Base-by-base conservation (phyloP, 495 filamentous ascomycete genomes). In the Aspergillus ellipticus region DNA sequence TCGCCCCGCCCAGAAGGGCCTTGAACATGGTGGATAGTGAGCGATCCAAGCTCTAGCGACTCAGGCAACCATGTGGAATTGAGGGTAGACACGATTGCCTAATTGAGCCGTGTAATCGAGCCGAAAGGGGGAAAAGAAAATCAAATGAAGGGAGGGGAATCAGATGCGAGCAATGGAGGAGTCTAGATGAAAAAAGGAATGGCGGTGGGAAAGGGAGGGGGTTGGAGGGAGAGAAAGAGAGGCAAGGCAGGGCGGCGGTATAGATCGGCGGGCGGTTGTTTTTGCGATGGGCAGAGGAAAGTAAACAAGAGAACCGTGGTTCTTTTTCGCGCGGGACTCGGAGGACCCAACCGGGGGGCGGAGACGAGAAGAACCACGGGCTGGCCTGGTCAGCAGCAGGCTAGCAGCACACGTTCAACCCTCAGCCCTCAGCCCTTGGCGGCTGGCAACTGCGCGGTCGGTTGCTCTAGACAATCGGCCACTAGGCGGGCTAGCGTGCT, bases 11-110 rank as follows among this genome's bases (percentile, higher is more conserved):
- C 66, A 75, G 67, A 16, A 78, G 69, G 65, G 70, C 74, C 59
- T 74, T 76, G 56, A 75, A 74, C 75, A 78, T 75, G 63, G 58
- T 71, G 66, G 70, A 68, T 71, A 67, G 62, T 63, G 55, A 68
- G 61, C 54, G 57, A 55, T 56, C 29, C 7, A 45, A 53, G 53
- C 58, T 51, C 62, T 56, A 49, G 58, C n/a, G 55, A 56, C 41
- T 65, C 60, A 61, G 59, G 47, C 50, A 56, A 68, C 61, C 72
- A 75, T 72, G 65, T 66, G 71, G 64, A 52, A 62, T 67, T 62
- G 64, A 60, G 59, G 39, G 51, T 21, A 42, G 42, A 42, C 35
- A n/a, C 39, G 31, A 41, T 42, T 21, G 31, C 33, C 20, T 29
- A 48, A 49, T 19, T 1, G 4, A 33, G 22, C 11, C 26, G 52